These are phyloP conservation scores for Auriscalpium orientale DNA, from an alignment of 768 basidiomycete genomes.

Conservation along the genomic window DNA sequence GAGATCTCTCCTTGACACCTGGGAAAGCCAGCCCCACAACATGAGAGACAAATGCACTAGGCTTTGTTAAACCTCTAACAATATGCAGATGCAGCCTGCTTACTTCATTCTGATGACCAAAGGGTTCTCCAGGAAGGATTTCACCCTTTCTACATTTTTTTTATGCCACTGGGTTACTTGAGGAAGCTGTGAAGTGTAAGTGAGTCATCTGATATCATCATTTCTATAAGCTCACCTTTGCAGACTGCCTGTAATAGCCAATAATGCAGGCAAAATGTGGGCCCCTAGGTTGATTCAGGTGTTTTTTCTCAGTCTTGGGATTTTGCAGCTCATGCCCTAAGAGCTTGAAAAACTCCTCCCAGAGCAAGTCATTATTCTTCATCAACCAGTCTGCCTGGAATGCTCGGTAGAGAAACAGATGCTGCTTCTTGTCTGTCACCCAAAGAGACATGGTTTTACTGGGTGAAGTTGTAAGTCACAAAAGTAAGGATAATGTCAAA, in stretches of 20 bases:
- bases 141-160: neutral
- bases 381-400: neutral
- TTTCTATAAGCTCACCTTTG: neutral
- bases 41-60: neutral
- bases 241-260: neutral
- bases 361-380: neutral
- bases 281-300: neutral
- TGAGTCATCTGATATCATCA: neutral
- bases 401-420: neutral
- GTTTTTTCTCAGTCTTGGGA: neutral
- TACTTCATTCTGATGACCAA: neutral
- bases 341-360: neutral
- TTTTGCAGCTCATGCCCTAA: neutral
- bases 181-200: neutral
- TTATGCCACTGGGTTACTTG: neutral
- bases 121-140: neutral
- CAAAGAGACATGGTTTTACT: neutral
- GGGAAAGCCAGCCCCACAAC: neutral
- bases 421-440: neutral
- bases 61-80: neutral
- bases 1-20: neutral
- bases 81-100: neutral
- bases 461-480: neutral
- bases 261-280: neutral
- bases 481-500: neutral